Percentiles rank a stretch among this genome's conserved stretches.
phyloP scores from a whole-genome alignment of 768 basidiomycete genomes.

The Serendipita sp. region DNA sequence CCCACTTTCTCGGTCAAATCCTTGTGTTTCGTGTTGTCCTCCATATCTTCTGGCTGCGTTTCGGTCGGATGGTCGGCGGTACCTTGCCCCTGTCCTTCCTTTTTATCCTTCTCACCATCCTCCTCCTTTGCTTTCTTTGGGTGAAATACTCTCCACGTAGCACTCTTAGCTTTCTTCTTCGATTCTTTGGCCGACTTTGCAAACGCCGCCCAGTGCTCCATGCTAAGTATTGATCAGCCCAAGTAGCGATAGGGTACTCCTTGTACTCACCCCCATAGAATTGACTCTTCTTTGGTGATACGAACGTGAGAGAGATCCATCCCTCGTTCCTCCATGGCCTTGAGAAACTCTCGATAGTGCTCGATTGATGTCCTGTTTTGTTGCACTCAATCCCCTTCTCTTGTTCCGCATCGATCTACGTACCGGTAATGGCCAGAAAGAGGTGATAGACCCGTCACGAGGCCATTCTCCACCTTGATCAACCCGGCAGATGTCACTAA shows the following conservation, averaged over 20 bases:
- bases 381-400: not conserved
- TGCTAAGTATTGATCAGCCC: not conserved
- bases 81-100: slow-evolving; percentile 18
- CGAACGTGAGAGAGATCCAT: slow-evolving; percentile 45
- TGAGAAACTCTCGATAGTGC: slow-evolving; percentile 46
- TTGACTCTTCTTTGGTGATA: slow-evolving; percentile 43
- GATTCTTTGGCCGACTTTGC: slow-evolving; percentile 29
- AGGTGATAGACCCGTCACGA: slow-evolving; percentile 45
- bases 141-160: slow-evolving; percentile 20
- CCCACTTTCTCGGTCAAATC: not conserved
- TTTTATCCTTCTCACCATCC: slow-evolving; percentile 19
- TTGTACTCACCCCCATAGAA: slow-evolving; percentile 35
- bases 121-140: slow-evolving; percentile 23
- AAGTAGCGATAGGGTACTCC: not conserved
- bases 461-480: slow-evolving; percentile 45
- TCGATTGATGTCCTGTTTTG: slow-evolving; percentile 34
- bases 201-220: slow-evolving; percentile 5
- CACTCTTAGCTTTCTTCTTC: slow-evolving; percentile 29
- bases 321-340: slow-evolving; percentile 34
- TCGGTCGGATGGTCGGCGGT: not conserved
- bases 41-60: not conserved
- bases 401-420: slow-evolving; percentile 3
- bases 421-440: slow-evolving; percentile 52
- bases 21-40: not conserved
- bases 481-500: slow-evolving; percentile 50